Evolutionary conservation across 352 stramenopile genomes (phyloP).

Genomic region (Phytophthora fragariae): DNA sequence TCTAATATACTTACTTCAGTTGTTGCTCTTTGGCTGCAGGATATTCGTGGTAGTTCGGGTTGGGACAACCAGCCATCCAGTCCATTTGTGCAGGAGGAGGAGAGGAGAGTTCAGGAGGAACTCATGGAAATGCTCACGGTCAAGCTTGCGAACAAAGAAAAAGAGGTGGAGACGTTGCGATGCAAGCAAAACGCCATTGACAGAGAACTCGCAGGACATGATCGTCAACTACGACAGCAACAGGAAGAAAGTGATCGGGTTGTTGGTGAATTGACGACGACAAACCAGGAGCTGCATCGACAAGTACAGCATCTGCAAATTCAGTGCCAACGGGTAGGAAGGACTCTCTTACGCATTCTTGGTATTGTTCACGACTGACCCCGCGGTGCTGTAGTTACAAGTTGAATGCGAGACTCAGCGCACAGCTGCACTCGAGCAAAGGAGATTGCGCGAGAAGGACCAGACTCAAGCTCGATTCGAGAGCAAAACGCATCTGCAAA

Average conservation of each 20-base stretch:
- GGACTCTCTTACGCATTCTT: not conserved
- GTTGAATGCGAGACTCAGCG: slow-evolving; percentile 47
- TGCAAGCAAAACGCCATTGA: slow-evolving; percentile 41
- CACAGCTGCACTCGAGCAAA: slow-evolving; percentile 41
- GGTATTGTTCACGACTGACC: not conserved
- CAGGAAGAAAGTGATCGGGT: slow-evolving; percentile 29
- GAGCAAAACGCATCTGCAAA: slow-evolving; percentile 26
- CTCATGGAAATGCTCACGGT: slow-evolving; percentile 70
- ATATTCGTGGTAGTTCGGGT: slow-evolving; percentile 34
- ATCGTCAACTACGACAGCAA: slow-evolving; percentile 42
- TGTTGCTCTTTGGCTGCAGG: slow-evolving; percentile 29
- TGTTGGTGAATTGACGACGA: slow-evolving; percentile 28
- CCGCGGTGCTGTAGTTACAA: slow-evolving; percentile 29
- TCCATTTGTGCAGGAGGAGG: slow-evolving; percentile 51
- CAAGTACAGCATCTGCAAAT: slow-evolving; percentile 51
- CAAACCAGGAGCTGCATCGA: slow-evolving; percentile 50
- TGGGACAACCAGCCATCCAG: slow-evolving; percentile 25
- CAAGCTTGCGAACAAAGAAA: slow-evolving; percentile 72
- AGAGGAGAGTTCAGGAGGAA: slow-evolving; percentile 63
- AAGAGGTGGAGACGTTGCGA: slow-evolving; percentile 59
- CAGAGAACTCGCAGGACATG: slow-evolving; percentile 26
- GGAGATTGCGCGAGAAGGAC: slow-evolving; percentile 52
- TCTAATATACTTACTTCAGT: not conserved
- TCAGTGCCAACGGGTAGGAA: slow-evolving; percentile 48
- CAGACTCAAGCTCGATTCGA: slow-evolving; percentile 35